Conservation (phyloP, 495 filamentous ascomycete species). For the Podospora bellae-mahoneyi region DNA sequence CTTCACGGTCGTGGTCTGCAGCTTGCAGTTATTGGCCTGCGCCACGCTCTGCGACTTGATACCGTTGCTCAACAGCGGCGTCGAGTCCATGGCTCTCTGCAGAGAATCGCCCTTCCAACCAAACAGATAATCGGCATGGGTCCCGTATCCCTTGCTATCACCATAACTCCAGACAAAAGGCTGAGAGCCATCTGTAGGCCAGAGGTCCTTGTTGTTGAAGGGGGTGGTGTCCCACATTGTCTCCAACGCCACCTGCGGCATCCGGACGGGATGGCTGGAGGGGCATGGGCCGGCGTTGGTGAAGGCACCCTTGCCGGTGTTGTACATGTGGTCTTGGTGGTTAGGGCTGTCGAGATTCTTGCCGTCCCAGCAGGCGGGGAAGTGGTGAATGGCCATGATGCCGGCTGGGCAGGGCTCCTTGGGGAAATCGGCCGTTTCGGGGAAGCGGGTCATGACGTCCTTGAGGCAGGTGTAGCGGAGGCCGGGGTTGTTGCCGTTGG, state of each 20-base stretch:
- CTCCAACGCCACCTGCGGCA: constrained; percentile 50
- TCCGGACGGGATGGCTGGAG: constrained; percentile 43
- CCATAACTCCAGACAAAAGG: constrained; percentile 40
- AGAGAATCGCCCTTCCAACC: constrained; percentile 41
- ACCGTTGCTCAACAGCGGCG: constrained; percentile 44
- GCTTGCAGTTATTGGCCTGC: constrained; percentile 41
- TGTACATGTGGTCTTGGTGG: constrained; percentile 52
- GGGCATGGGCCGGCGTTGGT: constrained; percentile 42
- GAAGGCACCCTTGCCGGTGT: constrained; percentile 41
- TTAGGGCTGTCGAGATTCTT: constrained; percentile 55
- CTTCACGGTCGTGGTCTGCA: constrained; percentile 34
- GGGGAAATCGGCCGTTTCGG: constrained; percentile 44
- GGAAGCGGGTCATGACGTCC: constrained; percentile 32
- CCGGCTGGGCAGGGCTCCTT: constrained; percentile 42
- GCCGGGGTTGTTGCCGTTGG: constrained; percentile 36
- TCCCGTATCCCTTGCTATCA: constrained; percentile 19
- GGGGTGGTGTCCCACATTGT: constrained; percentile 47
- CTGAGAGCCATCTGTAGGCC: constrained; percentile 37
- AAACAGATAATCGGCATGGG: constrained; percentile 26
- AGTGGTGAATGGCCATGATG: constrained; percentile 50
- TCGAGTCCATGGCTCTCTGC: constrained; percentile 41
- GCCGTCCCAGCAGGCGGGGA: constrained; percentile 56
- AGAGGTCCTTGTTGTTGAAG: constrained; percentile 41
- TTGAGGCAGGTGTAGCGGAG: constrained; percentile 46
- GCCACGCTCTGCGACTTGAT: constrained; percentile 42